These are phyloP conservation scores for Pichia sp. DNA, from an alignment of 1,139 yeast genomes.

Conservation along the genomic window DNA sequence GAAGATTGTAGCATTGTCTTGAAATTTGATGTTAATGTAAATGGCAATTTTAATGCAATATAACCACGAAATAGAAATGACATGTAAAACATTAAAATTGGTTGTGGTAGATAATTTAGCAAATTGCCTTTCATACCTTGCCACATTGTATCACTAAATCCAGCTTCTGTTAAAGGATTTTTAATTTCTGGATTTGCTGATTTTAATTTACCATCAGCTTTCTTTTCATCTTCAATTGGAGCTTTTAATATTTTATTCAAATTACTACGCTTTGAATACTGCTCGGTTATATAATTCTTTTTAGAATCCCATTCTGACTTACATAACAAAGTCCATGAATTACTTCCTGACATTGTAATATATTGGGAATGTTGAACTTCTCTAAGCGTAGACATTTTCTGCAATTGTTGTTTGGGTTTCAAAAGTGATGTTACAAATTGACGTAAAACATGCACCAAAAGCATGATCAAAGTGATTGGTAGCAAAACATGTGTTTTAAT, in stretches of 20 bases:
- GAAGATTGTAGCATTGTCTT: conserved; percentile 91
- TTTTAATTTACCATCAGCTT: background rate
- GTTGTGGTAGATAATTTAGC: conserved; percentile 84
- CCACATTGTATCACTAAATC: conserved; percentile 67
- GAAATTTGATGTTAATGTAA: conserved; percentile 81
- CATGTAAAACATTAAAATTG: conserved; percentile 94
- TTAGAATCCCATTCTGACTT: conserved; percentile 14
- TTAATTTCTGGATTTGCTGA: conserved; percentile 12
- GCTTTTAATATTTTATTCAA: conserved; percentile 8
- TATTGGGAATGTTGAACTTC: conserved; percentile 59
- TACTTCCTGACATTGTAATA: conserved; percentile 20
- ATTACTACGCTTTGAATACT: conserved; percentile 25
- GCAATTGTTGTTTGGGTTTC: conserved; percentile 51
- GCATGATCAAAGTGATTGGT: conserved; percentile 88
- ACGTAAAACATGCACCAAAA: conserved; percentile 77
- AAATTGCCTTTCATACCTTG: conserved; percentile 75
- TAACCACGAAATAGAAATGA: conserved; percentile 91
- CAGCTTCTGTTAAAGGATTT: conserved; percentile 67
- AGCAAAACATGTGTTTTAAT: conserved; percentile 84
- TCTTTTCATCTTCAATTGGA: conserved; percentile 7
- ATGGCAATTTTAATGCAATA: conserved; percentile 72
- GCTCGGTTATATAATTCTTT: conserved; percentile 1
- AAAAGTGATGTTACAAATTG: conserved; percentile 40
- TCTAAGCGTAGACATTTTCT: conserved; percentile 38
- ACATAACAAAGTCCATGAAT: conserved; percentile 9